Conservation (phyloP, 331 rosid species). For the Rosa hybrid region DNA sequence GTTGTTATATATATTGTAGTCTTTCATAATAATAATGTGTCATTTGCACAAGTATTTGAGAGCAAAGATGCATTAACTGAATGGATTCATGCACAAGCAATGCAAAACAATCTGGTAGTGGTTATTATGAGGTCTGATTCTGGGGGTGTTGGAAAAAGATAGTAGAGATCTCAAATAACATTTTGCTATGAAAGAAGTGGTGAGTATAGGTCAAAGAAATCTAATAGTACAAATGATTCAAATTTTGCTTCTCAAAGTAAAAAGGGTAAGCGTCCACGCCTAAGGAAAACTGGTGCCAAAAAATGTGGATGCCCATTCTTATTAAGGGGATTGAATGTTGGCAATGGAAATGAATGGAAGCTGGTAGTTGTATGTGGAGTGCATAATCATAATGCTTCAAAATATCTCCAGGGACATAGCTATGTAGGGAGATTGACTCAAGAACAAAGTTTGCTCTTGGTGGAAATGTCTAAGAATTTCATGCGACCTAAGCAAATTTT, state of each 20-base stretch:
- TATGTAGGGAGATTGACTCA: neutral
- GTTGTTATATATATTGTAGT: too few relatives aligned
- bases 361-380: slow-evolving; percentile 21
- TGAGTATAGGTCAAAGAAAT: neutral
- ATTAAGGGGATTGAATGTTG: neutral
- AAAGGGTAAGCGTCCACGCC: neutral
- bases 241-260: neutral
- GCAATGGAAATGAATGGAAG: slow-evolving; percentile 25
- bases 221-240: neutral
- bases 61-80: neutral
- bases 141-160: neutral
- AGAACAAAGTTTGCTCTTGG: slow-evolving; percentile 3
- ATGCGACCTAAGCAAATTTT: neutral
- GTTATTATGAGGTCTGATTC: neutral
- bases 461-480: slow-evolving; percentile 1
- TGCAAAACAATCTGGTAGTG: neutral
- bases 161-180: neutral
- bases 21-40: neutral
- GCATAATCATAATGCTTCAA: slow-evolving; percentile 10
- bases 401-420: neutral
- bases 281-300: too few relatives aligned
- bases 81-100: neutral
- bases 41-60: neutral
- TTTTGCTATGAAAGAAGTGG: neutral
- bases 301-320: neutral